phyloP scores from a whole-genome alignment of 805 yeast genomes.

The Monosporozyma solicola region DNA sequence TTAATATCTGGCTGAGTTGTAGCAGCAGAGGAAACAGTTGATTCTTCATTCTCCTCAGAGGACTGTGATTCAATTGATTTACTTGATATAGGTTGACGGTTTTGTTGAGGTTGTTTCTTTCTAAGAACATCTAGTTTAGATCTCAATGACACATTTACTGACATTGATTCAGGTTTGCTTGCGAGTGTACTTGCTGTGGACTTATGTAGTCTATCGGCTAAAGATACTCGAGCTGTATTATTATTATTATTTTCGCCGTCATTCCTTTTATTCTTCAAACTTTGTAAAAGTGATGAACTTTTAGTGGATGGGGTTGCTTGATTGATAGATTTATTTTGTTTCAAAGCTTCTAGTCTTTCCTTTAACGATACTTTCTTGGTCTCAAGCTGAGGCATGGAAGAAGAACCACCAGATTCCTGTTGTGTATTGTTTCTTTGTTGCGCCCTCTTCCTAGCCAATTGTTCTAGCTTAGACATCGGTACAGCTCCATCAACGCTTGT shows the following conservation, averaged over 20 bases:
- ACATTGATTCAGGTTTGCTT: not conserved
- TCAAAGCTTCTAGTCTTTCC: not conserved
- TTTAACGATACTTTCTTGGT: not conserved
- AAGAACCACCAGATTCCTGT: not conserved
- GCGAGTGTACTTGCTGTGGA: not conserved
- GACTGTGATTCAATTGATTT: not conserved
- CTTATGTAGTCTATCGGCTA: not conserved
- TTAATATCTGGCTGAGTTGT: not conserved
- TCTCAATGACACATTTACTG: slow-evolving; percentile 5
- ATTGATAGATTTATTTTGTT: not conserved
- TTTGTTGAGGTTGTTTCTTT: slow-evolving; percentile 1
- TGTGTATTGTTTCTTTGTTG: not conserved
- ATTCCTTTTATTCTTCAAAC: not conserved
- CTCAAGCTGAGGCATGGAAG: not conserved
- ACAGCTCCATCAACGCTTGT: not conserved
- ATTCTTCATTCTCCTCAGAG: not conserved
- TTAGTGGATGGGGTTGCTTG: not conserved
- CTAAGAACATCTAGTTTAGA: slow-evolving; percentile 9
- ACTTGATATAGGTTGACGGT: not conserved
- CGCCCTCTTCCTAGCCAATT: slow-evolving; percentile 37
- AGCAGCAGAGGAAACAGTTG: not conserved
- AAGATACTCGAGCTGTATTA: not conserved
- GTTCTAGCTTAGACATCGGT: slow-evolving; percentile 36
- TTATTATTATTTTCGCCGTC: not conserved
- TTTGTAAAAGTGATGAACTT: slow-evolving; percentile 3